These are phyloP conservation scores for Curvularia verruculosa DNA, from an alignment of 2,329 filamentous ascomycete genomes.

Conservation along the genomic window DNA sequence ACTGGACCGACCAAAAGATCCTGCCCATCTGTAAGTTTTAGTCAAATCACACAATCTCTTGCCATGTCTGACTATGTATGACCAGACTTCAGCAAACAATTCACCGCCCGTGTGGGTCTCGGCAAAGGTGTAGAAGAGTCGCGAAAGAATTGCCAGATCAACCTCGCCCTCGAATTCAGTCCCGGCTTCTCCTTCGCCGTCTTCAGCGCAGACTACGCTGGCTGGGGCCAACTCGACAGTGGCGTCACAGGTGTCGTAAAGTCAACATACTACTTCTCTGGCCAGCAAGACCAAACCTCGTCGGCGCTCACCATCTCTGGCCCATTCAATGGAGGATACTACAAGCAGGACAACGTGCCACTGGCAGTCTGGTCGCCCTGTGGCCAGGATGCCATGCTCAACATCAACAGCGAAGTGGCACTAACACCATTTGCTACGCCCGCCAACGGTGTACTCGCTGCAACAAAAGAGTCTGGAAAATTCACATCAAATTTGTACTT, in stretches of 20 bases:
- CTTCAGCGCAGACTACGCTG: slow-evolving; percentile 44
- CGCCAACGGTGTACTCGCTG: slow-evolving; percentile 33
- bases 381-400: slow-evolving; percentile 35
- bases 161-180: slow-evolving; percentile 40
- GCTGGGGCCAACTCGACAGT: slow-evolving; percentile 44
- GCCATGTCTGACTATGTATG: not conserved
- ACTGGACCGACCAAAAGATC: slow-evolving; percentile 38
- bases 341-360: slow-evolving; percentile 51
- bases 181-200: slow-evolving; percentile 48
- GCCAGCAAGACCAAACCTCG: slow-evolving; percentile 35
- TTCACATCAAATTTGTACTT: slow-evolving; percentile 39
- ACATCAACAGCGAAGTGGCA: slow-evolving; percentile 40
- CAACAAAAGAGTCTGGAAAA: slow-evolving; percentile 33
- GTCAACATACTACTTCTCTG: slow-evolving; percentile 48
- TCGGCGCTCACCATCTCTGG: slow-evolving; percentile 43
- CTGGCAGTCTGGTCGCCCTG: slow-evolving; percentile 41
- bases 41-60: not conserved
- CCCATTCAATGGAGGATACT: slow-evolving; percentile 53
- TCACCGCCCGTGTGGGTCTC: slow-evolving; percentile 41
- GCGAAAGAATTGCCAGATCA: slow-evolving; percentile 50
- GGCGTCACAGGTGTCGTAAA: slow-evolving; percentile 46
- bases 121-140: slow-evolving; percentile 31
- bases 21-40: slow-evolving; percentile 40
- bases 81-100: slow-evolving; percentile 41
- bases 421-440: slow-evolving; percentile 33